These are phyloP conservation scores for Suzukiozyma palmioleophila DNA, from an alignment of 1,139 yeast species.

Conservation along the genomic window DNA sequence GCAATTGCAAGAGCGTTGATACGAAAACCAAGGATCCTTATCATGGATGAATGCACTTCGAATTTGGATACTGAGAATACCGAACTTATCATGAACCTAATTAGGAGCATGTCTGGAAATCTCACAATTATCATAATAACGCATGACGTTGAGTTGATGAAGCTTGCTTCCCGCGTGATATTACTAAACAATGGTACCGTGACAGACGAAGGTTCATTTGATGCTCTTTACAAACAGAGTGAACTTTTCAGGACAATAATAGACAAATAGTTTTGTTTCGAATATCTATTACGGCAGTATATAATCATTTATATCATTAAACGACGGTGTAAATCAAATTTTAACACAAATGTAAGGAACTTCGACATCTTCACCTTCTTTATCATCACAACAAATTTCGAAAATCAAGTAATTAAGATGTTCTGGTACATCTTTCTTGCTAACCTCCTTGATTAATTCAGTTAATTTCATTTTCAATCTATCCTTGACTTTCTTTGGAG, in stretches of 20 bases:
- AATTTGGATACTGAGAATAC: constrained; percentile 63
- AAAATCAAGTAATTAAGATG: constrained; percentile 75
- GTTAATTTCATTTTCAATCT: constrained; percentile 66
- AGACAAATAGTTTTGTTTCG: constrained; percentile 2
- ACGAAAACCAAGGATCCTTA: constrained; percentile 55
- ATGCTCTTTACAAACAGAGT: constrained; percentile 7
- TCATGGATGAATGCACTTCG: constrained; percentile 80
- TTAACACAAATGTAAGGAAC: constrained; percentile 78
- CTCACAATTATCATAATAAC: constrained; percentile 51
- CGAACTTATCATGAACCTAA: constrained; percentile 33
- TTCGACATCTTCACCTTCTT: constrained; percentile 91
- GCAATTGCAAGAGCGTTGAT: constrained; percentile 73
- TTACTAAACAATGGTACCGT: constrained; percentile 43
- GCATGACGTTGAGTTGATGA: constrained; percentile 58
- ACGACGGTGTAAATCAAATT: constrained; percentile 11
- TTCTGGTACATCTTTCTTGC: constrained; percentile 77
- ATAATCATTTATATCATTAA: constrained; percentile 3
- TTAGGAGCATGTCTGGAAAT: constrained; percentile 31
- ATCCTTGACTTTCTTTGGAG: constrained; percentile 83
- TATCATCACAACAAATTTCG: constrained; percentile 90
- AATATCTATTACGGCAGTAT: constrained; percentile 3
- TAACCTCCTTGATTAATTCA: constrained; percentile 71
- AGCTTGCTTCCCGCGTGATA: constrained; percentile 37
- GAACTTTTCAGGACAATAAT: background rate
- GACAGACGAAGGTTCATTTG: constrained; percentile 25